These are phyloP conservation scores for Aspergillus floridensis DNA, from an alignment of 2,329 filamentous ascomycete genomes.

Conservation along the genomic window DNA sequence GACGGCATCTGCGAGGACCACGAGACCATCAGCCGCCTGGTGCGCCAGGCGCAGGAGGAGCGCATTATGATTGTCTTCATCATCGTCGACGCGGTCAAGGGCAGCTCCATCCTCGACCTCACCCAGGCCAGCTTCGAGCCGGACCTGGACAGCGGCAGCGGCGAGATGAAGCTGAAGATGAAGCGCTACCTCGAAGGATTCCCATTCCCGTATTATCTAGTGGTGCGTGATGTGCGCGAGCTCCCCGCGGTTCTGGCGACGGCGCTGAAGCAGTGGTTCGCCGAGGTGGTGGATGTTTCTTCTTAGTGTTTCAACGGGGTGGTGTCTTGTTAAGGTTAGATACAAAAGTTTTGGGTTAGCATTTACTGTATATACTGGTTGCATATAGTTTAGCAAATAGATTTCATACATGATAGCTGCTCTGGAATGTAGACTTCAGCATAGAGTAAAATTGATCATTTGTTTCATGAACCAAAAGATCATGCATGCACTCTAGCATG, in stretches of 20 bases:
- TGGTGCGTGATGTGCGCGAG: conserved; percentile 88
- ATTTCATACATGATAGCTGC: not conserved
- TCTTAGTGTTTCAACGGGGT: conserved; percentile 20
- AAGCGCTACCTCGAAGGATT: conserved; percentile 93
- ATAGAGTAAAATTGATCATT: no score
- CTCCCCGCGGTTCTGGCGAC: conserved; percentile 84
- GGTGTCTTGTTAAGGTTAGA: no score
- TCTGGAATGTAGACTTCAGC: no score
- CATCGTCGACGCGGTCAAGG: conserved; percentile 71
- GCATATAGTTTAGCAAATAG: not conserved
- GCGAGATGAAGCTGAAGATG: conserved; percentile 68
- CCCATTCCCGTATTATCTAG: conserved; percentile 94
- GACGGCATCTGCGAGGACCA: conserved; percentile 93
- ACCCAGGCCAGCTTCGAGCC: conserved; percentile 80
- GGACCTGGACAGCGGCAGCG: conserved; percentile 58
- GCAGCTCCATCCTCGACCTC: conserved; percentile 71
- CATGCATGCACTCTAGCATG: no score
- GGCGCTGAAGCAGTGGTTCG: conserved; percentile 93
- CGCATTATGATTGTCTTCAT: conserved; percentile 98
- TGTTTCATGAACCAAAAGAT: no score
- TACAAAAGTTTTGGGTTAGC: not conserved
- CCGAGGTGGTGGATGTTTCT: conserved; percentile 58
- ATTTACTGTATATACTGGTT: not conserved
- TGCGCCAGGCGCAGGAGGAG: conserved; percentile 86
- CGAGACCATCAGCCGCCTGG: conserved; percentile 73